These are phyloP conservation scores for Curvularia sp. DNA, from an alignment of 2,329 filamentous ascomycete genomes.

Conservation along the genomic window DNA sequence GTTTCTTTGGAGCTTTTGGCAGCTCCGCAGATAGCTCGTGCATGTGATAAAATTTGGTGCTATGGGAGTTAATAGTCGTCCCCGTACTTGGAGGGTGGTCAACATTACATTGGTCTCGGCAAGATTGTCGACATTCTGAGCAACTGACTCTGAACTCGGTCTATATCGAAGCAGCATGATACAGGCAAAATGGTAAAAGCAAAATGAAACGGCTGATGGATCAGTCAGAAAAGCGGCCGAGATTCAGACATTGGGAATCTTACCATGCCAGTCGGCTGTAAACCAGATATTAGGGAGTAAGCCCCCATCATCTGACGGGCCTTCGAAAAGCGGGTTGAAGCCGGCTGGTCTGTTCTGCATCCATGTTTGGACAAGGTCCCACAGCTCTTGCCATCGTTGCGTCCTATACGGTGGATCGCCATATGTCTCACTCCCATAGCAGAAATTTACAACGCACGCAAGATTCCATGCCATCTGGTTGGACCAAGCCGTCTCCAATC, in stretches of 20 bases:
- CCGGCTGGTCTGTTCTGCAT: constrained; percentile 29
- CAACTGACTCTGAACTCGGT: constrained; percentile 38
- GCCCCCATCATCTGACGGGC: constrained; percentile 17
- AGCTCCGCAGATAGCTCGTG: constrained; percentile 37
- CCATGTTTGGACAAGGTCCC: constrained; percentile 37
- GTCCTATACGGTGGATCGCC: constrained; percentile 20
- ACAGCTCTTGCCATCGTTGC: constrained; percentile 33
- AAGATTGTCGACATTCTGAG: constrained; percentile 28
- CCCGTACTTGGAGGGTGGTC: neutral
- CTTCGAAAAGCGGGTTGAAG: constrained; percentile 42
- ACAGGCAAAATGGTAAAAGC: constrained; percentile 39
- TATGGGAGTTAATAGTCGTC: constrained; percentile 11
- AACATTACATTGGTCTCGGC: constrained; percentile 33
- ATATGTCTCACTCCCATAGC: constrained; percentile 31
- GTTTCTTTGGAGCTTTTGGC: constrained; percentile 35
- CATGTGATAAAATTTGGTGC: constrained; percentile 36
- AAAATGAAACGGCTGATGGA: constrained; percentile 33
- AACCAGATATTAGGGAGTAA: constrained; percentile 39
- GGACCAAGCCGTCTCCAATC: constrained; percentile 42
- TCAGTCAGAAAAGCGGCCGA: neutral
- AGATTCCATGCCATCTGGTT: constrained; percentile 46
- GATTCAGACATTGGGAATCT: neutral
- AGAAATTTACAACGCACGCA: constrained; percentile 40
- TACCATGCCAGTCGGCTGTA: constrained; percentile 45
- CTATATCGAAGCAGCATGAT: constrained; percentile 42